Evolutionary conservation across 2,329 filamentous ascomycete species (phyloP).

Genomic region (Xylaria sp.): DNA sequence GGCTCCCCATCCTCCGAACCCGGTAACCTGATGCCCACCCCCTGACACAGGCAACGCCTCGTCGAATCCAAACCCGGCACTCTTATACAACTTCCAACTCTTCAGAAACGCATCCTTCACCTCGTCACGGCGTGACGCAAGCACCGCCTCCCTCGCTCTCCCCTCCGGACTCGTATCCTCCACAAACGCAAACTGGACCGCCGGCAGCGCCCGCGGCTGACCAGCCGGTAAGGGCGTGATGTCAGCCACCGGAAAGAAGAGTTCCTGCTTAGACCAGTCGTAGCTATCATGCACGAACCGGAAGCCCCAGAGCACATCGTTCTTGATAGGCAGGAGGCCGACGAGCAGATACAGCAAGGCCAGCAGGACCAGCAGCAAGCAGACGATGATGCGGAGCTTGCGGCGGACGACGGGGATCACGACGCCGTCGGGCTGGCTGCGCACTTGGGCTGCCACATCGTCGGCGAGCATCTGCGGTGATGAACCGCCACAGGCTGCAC

Average conservation of each 20-base stretch:
- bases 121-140: constrained; percentile 30
- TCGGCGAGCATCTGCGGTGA: constrained; percentile 27
- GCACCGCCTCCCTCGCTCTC: constrained; percentile 24
- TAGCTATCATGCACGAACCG: constrained; percentile 28
- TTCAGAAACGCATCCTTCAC: constrained; percentile 41
- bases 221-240: constrained; percentile 28
- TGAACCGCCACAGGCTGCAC: neutral
- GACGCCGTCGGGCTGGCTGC: constrained; percentile 21
- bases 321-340: constrained; percentile 26
- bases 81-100: constrained; percentile 47
- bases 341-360: constrained; percentile 26
- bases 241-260: constrained; percentile 26
- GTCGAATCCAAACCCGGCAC: constrained; percentile 27
- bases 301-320: constrained; percentile 26
- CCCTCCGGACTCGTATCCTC: constrained; percentile 26
- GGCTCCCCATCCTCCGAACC: constrained; percentile 42
- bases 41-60: constrained; percentile 30
- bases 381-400: constrained; percentile 22
- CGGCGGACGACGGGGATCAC: constrained; percentile 26
- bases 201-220: constrained; percentile 23
- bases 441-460: constrained; percentile 28
- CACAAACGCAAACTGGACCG: constrained; percentile 28
- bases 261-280: constrained; percentile 29
- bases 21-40: constrained; percentile 23
- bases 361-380: constrained; percentile 17